phyloP scores from a whole-genome alignment of 2,329 filamentous ascomycete genomes.

The Tolypocladium sp. region DNA sequence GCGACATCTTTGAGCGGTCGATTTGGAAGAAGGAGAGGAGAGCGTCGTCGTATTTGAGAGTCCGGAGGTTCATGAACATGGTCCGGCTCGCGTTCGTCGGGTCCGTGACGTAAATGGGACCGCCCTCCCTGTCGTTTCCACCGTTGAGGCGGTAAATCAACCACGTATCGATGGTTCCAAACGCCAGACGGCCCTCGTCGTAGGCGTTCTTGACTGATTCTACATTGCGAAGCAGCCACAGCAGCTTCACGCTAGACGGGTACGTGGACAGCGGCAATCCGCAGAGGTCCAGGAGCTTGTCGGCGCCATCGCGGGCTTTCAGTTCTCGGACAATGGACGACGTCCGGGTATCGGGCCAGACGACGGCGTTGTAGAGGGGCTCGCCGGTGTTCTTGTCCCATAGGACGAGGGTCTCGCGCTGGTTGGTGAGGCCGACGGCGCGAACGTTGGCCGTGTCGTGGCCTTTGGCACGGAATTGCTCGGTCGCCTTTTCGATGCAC shows the following conservation, averaged over 20 bases:
- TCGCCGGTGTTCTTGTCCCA: slow-evolving; percentile 79
- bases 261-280: slow-evolving; percentile 83
- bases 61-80: slow-evolving; percentile 89
- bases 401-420: slow-evolving; percentile 78
- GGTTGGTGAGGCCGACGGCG: slow-evolving; percentile 79
- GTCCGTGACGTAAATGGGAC: slow-evolving; percentile 69
- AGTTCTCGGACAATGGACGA: slow-evolving; percentile 64
- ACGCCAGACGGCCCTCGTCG: slow-evolving; percentile 65
- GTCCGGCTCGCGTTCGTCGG: slow-evolving; percentile 82
- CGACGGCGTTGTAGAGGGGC: slow-evolving; percentile 74
- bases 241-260: slow-evolving; percentile 74
- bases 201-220: slow-evolving; percentile 63
- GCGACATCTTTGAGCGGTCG: slow-evolving; percentile 53
- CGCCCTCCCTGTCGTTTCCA: slow-evolving; percentile 45
- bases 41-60: slow-evolving; percentile 67
- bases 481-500: slow-evolving; percentile 70
- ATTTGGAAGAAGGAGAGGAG: slow-evolving; percentile 74
- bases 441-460: slow-evolving; percentile 60
- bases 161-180: slow-evolving; percentile 86
- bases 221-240: slow-evolving; percentile 72
- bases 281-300: slow-evolving; percentile 60
- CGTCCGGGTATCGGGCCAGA: slow-evolving; percentile 84
- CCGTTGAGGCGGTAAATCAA: slow-evolving; percentile 78
- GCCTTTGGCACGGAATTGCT: slow-evolving; percentile 62
- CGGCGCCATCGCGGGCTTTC: slow-evolving; percentile 57